Base-by-base conservation (phyloP, 2,329 filamentous ascomycete genomes). In the Shiraia sp. region DNA sequence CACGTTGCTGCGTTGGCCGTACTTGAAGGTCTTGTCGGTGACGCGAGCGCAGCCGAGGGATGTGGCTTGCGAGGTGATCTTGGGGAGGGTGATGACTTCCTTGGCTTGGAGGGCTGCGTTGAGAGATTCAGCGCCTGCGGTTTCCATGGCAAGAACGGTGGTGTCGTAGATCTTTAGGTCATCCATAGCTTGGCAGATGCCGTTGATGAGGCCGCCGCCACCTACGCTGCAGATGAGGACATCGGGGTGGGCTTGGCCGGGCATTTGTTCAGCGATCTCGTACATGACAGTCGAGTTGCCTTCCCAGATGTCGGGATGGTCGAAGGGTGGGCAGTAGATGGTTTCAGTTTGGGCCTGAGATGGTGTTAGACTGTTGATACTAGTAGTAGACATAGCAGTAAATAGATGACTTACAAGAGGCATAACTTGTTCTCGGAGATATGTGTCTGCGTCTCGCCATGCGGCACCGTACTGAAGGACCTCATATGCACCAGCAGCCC, bases 171-270 rank as follows among this genome's bases (percentile, higher is more conserved):
- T 63, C 14, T 55, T 55, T 6, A 65, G 49, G 45, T 72, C 68
- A 57, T 84, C 78, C 16, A 91, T 73, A 8, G 86, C 88, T 61
- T 84, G 75, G 69, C 88, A 81, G 41, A 95, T 72, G 4, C 90
- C 90, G 58, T 85, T 87, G 37, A 95, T 77, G 15, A 95, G 71
- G 0, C 90, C 89, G 12, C 90, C 90, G 8, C 90, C 90, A 6
- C 90, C 90, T 26, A 91, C 87, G 44, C 79, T 86, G 69, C 87
- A 92, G 31, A 93, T 79, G 10, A 95, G 75, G 3, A 78, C 86
- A 57, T 90, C 84, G 3, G 87, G 77, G 8, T 74, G 72, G 1
- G 69, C 67, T 3, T 70, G 67, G 23, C 59, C 59, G 47, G 66
- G 44, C 48, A 76, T 58, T 49, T 79, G 72, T 2, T 63, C 46